Base-by-base conservation (phyloP, 2,329 filamentous ascomycete genomes). In the Peltaster fructicola region DNA sequence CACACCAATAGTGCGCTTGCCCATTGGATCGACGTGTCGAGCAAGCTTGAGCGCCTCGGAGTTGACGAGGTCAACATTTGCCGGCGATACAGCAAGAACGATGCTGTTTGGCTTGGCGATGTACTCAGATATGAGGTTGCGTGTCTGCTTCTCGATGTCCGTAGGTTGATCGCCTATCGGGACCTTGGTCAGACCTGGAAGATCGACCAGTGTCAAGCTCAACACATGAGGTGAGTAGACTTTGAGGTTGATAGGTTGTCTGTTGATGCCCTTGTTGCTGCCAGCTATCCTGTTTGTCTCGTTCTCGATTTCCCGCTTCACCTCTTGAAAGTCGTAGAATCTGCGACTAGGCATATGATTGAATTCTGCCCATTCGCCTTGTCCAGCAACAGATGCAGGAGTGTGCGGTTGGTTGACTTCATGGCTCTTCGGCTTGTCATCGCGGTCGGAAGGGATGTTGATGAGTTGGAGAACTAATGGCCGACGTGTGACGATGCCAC, bases 101-200 rank as follows among this genome's bases (percentile, higher is more conserved):
- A 98, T 92, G 54, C 85, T 93, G 64, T 98, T 98, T 8, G 88
- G 85, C 57, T 98, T 98, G 30, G 84, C 84, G 45, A 95, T 98
- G 50, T 93, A 98, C 58, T 98, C 88, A 28, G 84, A 78, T 43
- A 98, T 95, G 42, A 98, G 68, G 39, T 81, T 92, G 36, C 85
- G 71, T 15, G 88, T 98, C 57, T 98, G 88, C 55, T 93, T 95
- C 62, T 98, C 88, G 45, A 98, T 98, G 47, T 98, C 88, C 43
- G 78, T 73, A 6, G 88, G 88, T 50, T 98, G 88, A 50, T 98
- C 88, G 38, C 88, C 88, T 50, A 98, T 95, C 15, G 88, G 88
- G 51, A 81, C 77, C 66, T 98, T 95, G 43, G 88, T 98, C 48
- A 98, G 59, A 41, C 88, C 88, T 3, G 88, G 88, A 45, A 98